Base-by-base conservation (phyloP, 148 eudicot species). In the Rhododendron molle region DNA sequence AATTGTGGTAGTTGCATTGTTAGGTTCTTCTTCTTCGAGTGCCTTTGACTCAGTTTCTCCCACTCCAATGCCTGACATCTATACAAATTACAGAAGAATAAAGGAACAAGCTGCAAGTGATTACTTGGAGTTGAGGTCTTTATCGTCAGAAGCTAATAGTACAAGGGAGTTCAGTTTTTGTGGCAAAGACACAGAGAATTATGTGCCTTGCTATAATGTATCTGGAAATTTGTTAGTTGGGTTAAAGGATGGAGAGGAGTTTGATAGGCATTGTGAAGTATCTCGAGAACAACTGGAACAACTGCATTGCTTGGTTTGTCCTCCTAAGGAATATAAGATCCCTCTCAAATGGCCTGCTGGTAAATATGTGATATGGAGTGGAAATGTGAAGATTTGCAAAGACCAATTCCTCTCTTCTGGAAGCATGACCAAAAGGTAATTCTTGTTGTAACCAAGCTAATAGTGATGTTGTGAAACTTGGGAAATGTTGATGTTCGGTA, bases 331-430 rank as follows among this genome's bases (percentile, higher is more conserved):
- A 76, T 96, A 95, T 88, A 96, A 94, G 90, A 94, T 89, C 82
- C 99, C 98, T 18, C 83, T 96, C 87, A 92, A 89, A 84, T 96
- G 98, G 97, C 99, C 99, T 72, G 87, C 86, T 87, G 99, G 99
- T 69, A 91, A 94, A 83, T 98, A 96, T 93, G 95, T 96, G 81
- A 93, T 96, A 82, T 96, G 99, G 99, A 94, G 95, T 83, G 99
- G 93, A 80, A 96, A 96, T 91, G 97, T 96, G 85, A 96, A 96
- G 93, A 90, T 96, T 69, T 90, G 94, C 81, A 96, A 93, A 89
- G 98, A 93, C 67, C 97, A 95, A 58, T 96, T 96, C 81, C 98
- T 96, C 89, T 94, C 98, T 87, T 96, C 99, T 74, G 98, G 98
- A 83, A 96, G 95, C 87, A 94, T 95, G 96, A 95, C 98, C 54